Evolutionary conservation across 139 green algal species (phyloP), one percentile per base, ranked within the genome.

Genomic region (Chlorella vulgaris): DNA sequence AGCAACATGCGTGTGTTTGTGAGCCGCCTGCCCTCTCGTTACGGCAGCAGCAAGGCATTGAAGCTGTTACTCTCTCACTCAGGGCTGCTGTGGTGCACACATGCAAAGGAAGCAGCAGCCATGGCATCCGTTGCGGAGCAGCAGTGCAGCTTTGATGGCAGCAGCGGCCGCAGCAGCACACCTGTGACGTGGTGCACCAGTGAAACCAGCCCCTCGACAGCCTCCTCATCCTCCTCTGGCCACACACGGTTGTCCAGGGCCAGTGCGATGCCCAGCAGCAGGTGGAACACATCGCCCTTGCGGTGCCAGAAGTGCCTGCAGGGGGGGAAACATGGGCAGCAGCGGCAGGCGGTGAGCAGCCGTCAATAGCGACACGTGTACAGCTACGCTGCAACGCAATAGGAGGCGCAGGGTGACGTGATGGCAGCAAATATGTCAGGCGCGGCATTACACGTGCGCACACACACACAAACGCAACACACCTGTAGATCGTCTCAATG

Each of bases 271-370:
- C 40, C 47, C 31, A 89, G 58, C 43, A 89, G 76, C 51, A 89
- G 58, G 69, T 88, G 85, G 63, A 89, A 89, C 33, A 89, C 85
- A 21, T 89, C 85, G 19, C 85, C 85, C 81, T 89, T 89, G 69
- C 65, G 69, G 61, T 39, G 60, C 85, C 85, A 88, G 31, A 89
- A 89, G n/a, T 51, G 74, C 24, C 73, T 78, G 71, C 71, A 33
- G n/a, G 62, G n/a, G 61, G 4, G 4, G 61, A 26, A 3, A 7
- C 28, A 29, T 10, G 28, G 61, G 3, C 28, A 29, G 26, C 28
- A 29, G 22, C 22, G 4, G 55, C 55, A 63, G 55, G 55, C 55
- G 55, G 55, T 58, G 47, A 58, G 47, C 47, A 58, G 47, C 47
- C 15, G 47, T 24, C 10, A 58, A 58, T 15, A 24, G 13, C 47